These are phyloP conservation scores for Backusella australiensis DNA, from an alignment of 192 early-diverging fungal genomes.

Conservation along the genomic window DNA sequence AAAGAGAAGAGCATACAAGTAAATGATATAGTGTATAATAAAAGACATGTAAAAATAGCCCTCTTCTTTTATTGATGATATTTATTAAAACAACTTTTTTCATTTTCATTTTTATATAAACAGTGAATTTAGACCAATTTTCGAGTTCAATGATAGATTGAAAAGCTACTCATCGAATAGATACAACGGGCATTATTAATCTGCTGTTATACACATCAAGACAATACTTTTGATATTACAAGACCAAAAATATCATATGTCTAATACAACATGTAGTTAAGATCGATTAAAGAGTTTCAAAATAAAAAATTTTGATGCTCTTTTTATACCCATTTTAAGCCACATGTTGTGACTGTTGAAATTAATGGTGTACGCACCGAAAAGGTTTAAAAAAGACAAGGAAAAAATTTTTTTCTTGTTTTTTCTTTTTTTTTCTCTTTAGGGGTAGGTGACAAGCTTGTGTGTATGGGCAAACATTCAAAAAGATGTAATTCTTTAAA, in stretches of 20 bases:
- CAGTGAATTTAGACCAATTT: slow-evolving; percentile 5
- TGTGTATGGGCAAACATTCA: slow-evolving; percentile 34
- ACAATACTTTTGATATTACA: neutral
- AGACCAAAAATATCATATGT: neutral
- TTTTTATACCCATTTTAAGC: slow-evolving; percentile 1
- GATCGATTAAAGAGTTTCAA: slow-evolving; percentile 2
- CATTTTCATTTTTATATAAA: slow-evolving; percentile 15
- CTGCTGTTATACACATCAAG: neutral
- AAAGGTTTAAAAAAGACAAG: neutral
- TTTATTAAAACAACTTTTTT: neutral
- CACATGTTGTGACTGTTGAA: neutral
- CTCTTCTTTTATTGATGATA: too few species aligned
- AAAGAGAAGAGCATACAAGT: too few species aligned
- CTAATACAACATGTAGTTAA: neutral
- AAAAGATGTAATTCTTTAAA: slow-evolving; percentile 28
- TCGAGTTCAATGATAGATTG: slow-evolving; percentile 21
- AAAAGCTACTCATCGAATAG: slow-evolving; percentile 20
- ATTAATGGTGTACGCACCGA: neutral
- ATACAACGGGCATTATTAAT: slow-evolving; percentile 12
- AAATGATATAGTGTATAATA: too few species aligned
- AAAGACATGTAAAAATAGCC: too few species aligned
- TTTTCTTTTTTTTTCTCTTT: slow-evolving; percentile 8
- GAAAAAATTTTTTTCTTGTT: neutral
- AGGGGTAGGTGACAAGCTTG: slow-evolving; percentile 30
- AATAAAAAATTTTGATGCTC: neutral